Evolutionary conservation across 2,329 filamentous ascomycete species (phyloP), one percentile per base, ranked within the genome.

Genomic region (Aspergillus sp.): DNA sequence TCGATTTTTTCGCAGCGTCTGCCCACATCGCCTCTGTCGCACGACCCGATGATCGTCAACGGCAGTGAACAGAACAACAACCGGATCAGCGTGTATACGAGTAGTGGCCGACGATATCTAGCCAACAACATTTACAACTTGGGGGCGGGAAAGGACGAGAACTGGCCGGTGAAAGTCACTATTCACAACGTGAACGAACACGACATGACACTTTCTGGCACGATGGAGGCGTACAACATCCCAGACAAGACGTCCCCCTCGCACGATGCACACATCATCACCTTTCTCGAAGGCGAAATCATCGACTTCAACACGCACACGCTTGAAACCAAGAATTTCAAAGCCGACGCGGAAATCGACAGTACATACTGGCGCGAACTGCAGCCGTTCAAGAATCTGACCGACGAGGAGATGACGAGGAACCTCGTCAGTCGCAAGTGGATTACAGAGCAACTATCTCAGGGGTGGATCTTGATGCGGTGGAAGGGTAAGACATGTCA

Each of bases 221-320:
- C 84, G 6, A 88, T 88, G 85, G 83, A 87, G 68, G 85, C 85
- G 4, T 87, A 85, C 70, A 85, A 88, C 59, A 84, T 87, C 11
- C 84, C 84, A 2, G 74, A 80, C 54, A 78, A 78, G 50, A 75
- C 77, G 7, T 70, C 71, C 1, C 64, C 68, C 16, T 71, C 67
- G 3, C 69, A 70, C 46, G 69, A 71, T 47, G 73, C 74, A 14
- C 76, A 77, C 53, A 88, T 88, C 52, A 82, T 82, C 14, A 87
- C 84, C 2, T 88, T 84, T 63, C 76, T 88, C 42, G 85, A 87
- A 73, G 85, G 85, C 50, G 85, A 88, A 64, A 86, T 88, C 54
- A 81, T 88, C 55, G 85, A 88, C 64, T 83, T 88, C 58, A 75
- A 76, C 57, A 71, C 63, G 2, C 73, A 78, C 54, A 76, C 73